Base-by-base conservation (phyloP, 768 basidiomycete genomes). In the Sporobolomyces phaffii region DNA sequence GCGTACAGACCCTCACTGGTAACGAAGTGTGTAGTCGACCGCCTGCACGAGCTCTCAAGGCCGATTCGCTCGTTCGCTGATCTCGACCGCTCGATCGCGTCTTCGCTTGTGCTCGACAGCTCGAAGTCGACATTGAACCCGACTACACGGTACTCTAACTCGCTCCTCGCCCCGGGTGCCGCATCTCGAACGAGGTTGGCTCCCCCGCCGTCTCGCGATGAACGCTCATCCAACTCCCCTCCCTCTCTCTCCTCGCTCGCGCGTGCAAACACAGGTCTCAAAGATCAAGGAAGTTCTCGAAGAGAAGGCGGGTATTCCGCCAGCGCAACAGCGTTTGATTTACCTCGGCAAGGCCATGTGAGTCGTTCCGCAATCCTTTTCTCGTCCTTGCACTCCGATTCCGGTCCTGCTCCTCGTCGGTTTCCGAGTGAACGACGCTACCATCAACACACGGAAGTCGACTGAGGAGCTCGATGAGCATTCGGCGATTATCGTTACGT, bases 211-310 rank as follows among this genome's bases (percentile, higher is more conserved):
- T 38, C 17, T 38, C 38, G 38, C 38, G 38, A 9, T 38, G 10
- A 38, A 9, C 38, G 38, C 17, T 17, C 38, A 9, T 38, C 38
- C 48, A 28, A 22, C n/a, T 33, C 34, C 22, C 34, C 52, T 9
- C 53, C 24, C 49, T 34, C 49, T 31, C 18, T 26, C 13, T 52
- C 31, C 11, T 52, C 50, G 28, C 8, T 13, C 20, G 28, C 5
- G 17, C 15, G 34, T 52, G 7, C 5, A n/a, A 20, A 18, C 5
- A 22, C 76, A 98, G 94, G 90, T 96, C 75, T 82, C 85, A 50
- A 85, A 89, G 73, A 91, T 98, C 80, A 98, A 98, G 81, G 92
- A 94, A 83, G 89, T 90, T 78, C 91, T 97, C 13, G 94, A 98
- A 78, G 93, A 97, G 81, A 93, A 97, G 80, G 92, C 91, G 9